Evolutionary conservation across 2,329 filamentous ascomycete genomes (phyloP), one percentile per base, ranked within the genome.

Genomic region (Sphaerulina vaccinii): DNA sequence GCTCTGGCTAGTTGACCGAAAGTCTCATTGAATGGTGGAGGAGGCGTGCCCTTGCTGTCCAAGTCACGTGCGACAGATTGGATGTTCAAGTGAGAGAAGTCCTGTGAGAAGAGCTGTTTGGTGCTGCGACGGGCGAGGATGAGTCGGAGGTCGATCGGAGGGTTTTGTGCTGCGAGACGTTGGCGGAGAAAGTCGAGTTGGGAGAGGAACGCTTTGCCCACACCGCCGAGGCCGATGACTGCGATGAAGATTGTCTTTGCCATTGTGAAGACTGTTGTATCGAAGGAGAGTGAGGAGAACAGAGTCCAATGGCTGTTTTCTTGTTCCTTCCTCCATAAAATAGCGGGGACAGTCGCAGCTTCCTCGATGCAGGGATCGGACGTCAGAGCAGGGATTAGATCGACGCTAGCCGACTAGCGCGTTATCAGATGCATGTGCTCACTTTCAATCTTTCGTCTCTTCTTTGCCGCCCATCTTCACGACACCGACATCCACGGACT

Each of bases 41-140:
- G 81, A 2, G 84, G 74, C 58, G 84, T 83, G 22, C 78, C 75
- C 18, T 86, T 86, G 11, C 80, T 71, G 37, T 80, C 77, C 44
- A 93, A 82, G 38, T 82, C 77, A 4, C 73, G 67, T 44, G 86
- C 79, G 68, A 84, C 76, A 59, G 77, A 79, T 49, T 80, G 78
- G 64, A 87, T 77, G 59, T 79, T 73, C 52, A 93, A 77, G 11
- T 83, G 78, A 56, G 83, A 79, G 73, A 90, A 93, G 67, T 88
- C 81, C 52, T 81, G 73, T 65, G 83, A 83, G 73, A 88, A 87
- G 60, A 96, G 75, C 43, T 88, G 86, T 71, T 90, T 91, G 65
- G 85, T 88, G 71, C 87, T 93, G 49, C 89, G 90, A 50, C 89
- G 85, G 62, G 96, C 84, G 73, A 95, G 88, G 75, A 91, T 82